phyloP scores from a whole-genome alignment of 495 filamentous ascomycete species.

The Tuber melanosporum region DNA sequence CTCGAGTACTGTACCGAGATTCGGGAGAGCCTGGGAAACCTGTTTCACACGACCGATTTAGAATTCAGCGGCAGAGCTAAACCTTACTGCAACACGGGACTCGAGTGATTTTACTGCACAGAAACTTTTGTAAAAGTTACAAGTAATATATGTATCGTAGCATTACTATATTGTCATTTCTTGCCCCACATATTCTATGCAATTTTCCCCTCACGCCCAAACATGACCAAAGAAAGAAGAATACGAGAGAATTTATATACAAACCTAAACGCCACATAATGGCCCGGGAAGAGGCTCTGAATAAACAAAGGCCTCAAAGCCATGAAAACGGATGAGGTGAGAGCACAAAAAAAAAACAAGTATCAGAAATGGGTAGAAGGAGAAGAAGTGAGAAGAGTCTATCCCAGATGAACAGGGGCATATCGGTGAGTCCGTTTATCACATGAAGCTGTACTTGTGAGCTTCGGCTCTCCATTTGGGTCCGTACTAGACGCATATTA shows the following conservation, averaged over 20 bases:
- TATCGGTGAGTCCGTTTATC: background rate
- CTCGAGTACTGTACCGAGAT: no score
- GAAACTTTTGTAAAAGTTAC: background rate
- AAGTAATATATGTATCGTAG: background rate
- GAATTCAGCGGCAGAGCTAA: no score
- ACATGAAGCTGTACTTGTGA: constrained; percentile 19
- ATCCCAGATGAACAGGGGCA: background rate
- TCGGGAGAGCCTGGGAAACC: no score
- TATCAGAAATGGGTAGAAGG: background rate
- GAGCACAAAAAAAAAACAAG: background rate
- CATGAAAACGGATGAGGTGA: background rate
- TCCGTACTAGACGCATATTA: constrained; percentile 15
- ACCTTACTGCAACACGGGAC: background rate
- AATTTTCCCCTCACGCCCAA: background rate
- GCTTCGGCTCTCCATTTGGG: constrained; percentile 32
- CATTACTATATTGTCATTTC: background rate
- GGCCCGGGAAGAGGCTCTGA: background rate
- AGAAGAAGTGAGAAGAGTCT: background rate
- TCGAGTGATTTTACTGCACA: background rate
- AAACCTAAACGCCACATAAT: background rate
- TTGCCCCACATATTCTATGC: background rate
- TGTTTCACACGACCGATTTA: no score
- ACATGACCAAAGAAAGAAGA: background rate
- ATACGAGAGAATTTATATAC: background rate
- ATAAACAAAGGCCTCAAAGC: background rate